These are phyloP conservation scores for Triticum dicoccoides DNA, from an alignment of 176 grass and related monocot species.

Conservation along the genomic window DNA sequence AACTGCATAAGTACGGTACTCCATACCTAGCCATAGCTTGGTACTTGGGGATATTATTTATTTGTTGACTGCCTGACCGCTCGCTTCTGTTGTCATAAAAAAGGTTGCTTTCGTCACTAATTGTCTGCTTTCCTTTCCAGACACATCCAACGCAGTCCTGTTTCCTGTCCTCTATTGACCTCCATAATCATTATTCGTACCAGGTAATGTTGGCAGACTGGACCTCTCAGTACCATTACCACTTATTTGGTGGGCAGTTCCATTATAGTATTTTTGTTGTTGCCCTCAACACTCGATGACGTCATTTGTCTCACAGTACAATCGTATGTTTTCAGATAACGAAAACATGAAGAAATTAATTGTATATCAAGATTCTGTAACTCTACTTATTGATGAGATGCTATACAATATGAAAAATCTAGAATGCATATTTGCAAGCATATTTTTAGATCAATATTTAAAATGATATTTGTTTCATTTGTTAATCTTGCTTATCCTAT, in stretches of 20 bases:
- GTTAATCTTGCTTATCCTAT: slow-evolving; percentile 13
- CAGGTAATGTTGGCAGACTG: slow-evolving; percentile 64
- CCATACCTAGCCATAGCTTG: neutral
- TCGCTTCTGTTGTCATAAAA: neutral
- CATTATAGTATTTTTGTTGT: neutral
- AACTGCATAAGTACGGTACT: neutral
- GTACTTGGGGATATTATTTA: neutral
- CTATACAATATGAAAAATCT: slow-evolving; percentile 17
- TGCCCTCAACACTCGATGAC: neutral
- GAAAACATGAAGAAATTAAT: slow-evolving; percentile 14
- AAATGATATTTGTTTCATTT: slow-evolving; percentile 12
- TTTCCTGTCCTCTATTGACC: slow-evolving; percentile 99
- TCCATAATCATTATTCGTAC: slow-evolving; percentile 99
- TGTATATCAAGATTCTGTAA: neutral
- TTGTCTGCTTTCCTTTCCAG: slow-evolving; percentile 48
- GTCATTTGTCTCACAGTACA: slow-evolving; percentile 17
- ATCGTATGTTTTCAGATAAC: neutral
- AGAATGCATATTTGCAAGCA: slow-evolving; percentile 12
- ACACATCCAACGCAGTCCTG: slow-evolving; percentile 98
- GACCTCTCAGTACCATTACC: slow-evolving; percentile 18
- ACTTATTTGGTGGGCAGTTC: neutral
- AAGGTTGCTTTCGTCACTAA: neutral
- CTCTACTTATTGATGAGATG: neutral
- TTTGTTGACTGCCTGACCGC: slow-evolving; percentile 4
- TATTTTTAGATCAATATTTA: neutral